Base-by-base conservation (phyloP, 345 rosid genomes). In the Crucihimalaya himalaica region DNA sequence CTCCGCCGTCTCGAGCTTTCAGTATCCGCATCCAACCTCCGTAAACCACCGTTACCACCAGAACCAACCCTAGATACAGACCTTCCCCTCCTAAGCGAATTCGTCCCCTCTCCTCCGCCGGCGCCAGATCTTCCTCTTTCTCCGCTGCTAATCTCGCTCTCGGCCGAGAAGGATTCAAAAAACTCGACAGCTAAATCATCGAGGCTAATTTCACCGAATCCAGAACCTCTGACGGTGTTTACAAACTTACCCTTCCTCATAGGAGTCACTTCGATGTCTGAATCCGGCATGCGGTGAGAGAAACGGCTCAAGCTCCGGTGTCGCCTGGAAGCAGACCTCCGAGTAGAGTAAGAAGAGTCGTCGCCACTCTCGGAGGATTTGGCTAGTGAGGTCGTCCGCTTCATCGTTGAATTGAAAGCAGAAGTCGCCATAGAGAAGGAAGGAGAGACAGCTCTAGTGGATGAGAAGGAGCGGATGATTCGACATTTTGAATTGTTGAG, bases 241-340 rank as follows among this genome's bases (percentile, higher is more conserved):
- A 95, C 99, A 68, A 95, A 92, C 87, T 79, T 85, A 8, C 90
- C 91, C 35, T 80, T 83, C 5, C 80, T 73, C 72, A 66, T 61
- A 1, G 96, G 89, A 58, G 81, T 80, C 20, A 78, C 64, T 32
- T 87, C 90, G 9, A 71, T 79, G 13, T 81, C 83, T 11, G 74
- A 78, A 15, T 62, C 82, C 31, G 82, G 75, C 31, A 82, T 46
- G 23, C 82, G 87, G 53, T 74, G 87, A 37, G 97, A 84, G 85
- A 89, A 86, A 21, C 95, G 89, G 86, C 97, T 95, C 75, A 95
- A 82, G 55, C 97, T 95, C 55, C 99, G 80, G 45, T 95, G 76
- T 5, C 97, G 88, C 40, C 93, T 92, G 50, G 84, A 54, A 59
- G 79, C 40, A 12, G 92, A 78, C 73, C 56, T 64, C 42, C 84